Evolutionary conservation across 139 green algal genomes (phyloP), one percentile per base, ranked within the genome.

Genomic region (Haematococcus lacustris): DNA sequence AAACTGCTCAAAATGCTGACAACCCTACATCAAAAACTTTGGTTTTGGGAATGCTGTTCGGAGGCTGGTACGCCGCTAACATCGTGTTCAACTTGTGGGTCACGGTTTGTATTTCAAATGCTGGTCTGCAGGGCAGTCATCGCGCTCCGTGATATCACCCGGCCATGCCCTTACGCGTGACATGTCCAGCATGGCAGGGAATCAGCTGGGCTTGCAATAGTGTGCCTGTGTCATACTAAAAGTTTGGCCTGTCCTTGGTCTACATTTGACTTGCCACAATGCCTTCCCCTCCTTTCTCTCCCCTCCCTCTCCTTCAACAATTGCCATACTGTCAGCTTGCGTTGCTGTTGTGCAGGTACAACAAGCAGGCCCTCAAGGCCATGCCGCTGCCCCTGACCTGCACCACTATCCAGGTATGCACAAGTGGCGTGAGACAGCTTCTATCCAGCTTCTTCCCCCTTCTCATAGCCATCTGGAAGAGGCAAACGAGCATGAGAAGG

Each of bases 51-150:
- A 30, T 50, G 0, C 77, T 99, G 30, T 99, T 99, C 76, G 92
- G 71, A 4, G 71, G 83, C 6, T 98, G 95, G 95, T 99, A 99
- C 77, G 47, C 83, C 0, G 91, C 93, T 70, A 99, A 99, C 86
- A 97, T 98, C 74, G 91, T 89, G 77, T 99, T 99, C 89, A 99
- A 99, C 84, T 96, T 98, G 81, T 98, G 78, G 83, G 90, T 62
- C 82, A 78, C 13, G n/a, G n/a, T n/a, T n/a, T n/a, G n/a, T n/a
- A n/a, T n/a, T n/a, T n/a, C n/a, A n/a, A n/a, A n/a, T n/a, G n/a
- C n/a, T n/a, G n/a, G n/a, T n/a, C n/a, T n/a, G n/a, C n/a, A n/a
- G n/a, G n/a, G n/a, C n/a, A n/a, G n/a, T n/a, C n/a, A n/a, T n/a
- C n/a, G n/a, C n/a, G n/a, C n/a, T n/a, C n/a, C n/a, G n/a, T n/a